Evolutionary conservation across 1,284 basidiomycete species (phyloP), one percentile per base, ranked within the genome.

Genomic region (Ustilago vetiveriae): DNA sequence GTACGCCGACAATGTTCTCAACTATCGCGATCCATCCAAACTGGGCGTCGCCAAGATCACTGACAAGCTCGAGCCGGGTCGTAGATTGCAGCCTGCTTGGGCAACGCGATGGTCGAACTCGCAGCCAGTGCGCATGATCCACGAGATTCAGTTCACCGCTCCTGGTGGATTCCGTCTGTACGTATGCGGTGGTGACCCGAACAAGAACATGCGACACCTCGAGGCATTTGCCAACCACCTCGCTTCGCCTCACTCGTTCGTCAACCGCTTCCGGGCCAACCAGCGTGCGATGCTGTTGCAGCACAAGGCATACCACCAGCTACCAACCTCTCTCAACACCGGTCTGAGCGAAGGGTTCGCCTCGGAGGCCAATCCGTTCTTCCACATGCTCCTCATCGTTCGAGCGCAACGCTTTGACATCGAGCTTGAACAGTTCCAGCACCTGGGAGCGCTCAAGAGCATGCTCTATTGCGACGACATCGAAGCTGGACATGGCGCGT

Each of bases 71-170:
- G 70, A 77, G 56, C 62, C 75, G 6, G 76, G 76, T 17, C 45
- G 46, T 16, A 47, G 76, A 10, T 48, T 79, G 27, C 59, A 57
- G 42, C 76, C 76, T n/a, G 70, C 73, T 0, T 79, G 76, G 76
- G 90, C 91, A 45, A 82, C 90, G 23, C 86, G 88, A 37, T 88
- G 86, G 4, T 88, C 88, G 16, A 88, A 90, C 78, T 83, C 83
- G 2, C 85, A 86, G 27, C 87, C 88, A 3, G 82, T 86, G 44
- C 86, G 91, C 55, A 83, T 92, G 27, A 90, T 91, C 48, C 88
- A 90, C 67, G 78, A 89, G 38, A 82, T 90, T 36, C 88, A 87
- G 4, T 85, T 89, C 11, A 88, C 91, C 70, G 85, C 85, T 9
- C 76, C 76, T 3, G 76, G 76, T 37, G 87, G 88, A n/a, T 91